phyloP scores from a whole-genome alignment of 2,329 filamentous ascomycete species.

The Erysiphe pisi region DNA sequence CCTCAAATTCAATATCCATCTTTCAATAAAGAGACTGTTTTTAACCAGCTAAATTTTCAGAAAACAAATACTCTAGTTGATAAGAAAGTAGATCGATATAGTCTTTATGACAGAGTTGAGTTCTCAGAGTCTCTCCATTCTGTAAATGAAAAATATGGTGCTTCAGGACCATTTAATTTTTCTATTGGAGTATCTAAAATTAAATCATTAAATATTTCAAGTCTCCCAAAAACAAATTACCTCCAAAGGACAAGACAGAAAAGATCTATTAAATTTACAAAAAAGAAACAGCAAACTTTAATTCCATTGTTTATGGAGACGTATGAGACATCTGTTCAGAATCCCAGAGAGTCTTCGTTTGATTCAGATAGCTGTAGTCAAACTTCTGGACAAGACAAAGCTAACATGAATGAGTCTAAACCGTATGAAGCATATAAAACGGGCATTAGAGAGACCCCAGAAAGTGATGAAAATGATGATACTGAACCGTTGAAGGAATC shows the following conservation, averaged over 20 bases:
- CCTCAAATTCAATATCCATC: constrained; percentile 29
- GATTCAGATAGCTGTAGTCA: constrained; percentile 39
- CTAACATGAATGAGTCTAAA: constrained; percentile 36
- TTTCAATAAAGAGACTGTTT: constrained; percentile 36
- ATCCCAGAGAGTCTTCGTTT: constrained; percentile 26
- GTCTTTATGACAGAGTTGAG: constrained; percentile 35
- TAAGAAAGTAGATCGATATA: constrained; percentile 29
- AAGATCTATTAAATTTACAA: background rate
- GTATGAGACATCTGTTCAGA: background rate
- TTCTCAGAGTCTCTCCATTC: constrained; percentile 35
- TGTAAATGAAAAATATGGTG: constrained; percentile 36
- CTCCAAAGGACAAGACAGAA: background rate
- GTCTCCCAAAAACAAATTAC: constrained; percentile 40
- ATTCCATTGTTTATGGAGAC: too few species aligned
- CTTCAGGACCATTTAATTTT: constrained; percentile 34
- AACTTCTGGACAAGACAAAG: constrained; percentile 48
- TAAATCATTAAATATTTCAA: constrained; percentile 42
- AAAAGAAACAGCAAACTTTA: background rate
- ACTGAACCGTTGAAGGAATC: constrained; percentile 35
- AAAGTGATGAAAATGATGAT: constrained; percentile 30
- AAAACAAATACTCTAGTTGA: background rate
- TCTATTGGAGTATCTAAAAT: background rate
- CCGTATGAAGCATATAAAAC: too few species aligned
- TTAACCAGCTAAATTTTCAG: constrained; percentile 32
- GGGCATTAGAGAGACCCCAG: background rate